Conservation (phyloP, 2,329 filamentous ascomycete species). For the Hypomyces perniciosus region DNA sequence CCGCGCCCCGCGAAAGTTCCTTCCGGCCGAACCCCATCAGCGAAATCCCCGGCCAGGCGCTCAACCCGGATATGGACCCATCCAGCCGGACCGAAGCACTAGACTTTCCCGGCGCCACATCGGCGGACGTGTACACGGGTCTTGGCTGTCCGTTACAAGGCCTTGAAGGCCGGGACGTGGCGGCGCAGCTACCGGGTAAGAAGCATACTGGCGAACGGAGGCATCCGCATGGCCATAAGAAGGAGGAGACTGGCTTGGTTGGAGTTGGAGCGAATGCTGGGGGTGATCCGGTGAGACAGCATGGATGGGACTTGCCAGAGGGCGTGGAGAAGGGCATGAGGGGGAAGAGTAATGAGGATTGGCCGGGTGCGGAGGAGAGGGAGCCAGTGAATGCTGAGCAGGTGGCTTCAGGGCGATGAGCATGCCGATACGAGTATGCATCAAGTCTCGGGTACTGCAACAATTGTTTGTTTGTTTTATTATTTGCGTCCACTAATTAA, state of each 20-base stretch:
- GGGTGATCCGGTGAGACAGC: conserved; percentile 23
- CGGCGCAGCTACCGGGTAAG: conserved; percentile 7
- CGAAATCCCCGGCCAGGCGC: conserved; percentile 32
- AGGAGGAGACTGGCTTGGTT: conserved; percentile 33
- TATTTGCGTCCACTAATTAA: too few species aligned
- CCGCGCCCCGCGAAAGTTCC: conserved; percentile 46
- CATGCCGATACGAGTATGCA: too few species aligned
- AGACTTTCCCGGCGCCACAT: conserved; percentile 39
- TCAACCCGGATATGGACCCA: conserved; percentile 21
- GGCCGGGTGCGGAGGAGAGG: background rate
- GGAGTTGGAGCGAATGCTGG: conserved; percentile 29
- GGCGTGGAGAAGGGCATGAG: conserved; percentile 7
- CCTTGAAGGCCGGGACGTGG: conserved; percentile 33
- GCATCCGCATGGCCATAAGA: conserved; percentile 17
- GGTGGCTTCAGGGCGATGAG: background rate
- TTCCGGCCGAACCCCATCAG: conserved; percentile 34
- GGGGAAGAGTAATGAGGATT: background rate
- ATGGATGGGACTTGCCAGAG: conserved; percentile 16
- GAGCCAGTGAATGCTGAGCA: background rate
- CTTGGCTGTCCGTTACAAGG: conserved; percentile 39
- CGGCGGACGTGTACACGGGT: conserved; percentile 36
- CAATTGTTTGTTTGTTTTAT: too few species aligned
- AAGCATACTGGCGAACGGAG: conserved; percentile 30
- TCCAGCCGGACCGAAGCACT: conserved; percentile 23
- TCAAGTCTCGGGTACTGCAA: too few species aligned